Base-by-base conservation (phyloP, 1,284 basidiomycete genomes). In the Trametes versicolor region DNA sequence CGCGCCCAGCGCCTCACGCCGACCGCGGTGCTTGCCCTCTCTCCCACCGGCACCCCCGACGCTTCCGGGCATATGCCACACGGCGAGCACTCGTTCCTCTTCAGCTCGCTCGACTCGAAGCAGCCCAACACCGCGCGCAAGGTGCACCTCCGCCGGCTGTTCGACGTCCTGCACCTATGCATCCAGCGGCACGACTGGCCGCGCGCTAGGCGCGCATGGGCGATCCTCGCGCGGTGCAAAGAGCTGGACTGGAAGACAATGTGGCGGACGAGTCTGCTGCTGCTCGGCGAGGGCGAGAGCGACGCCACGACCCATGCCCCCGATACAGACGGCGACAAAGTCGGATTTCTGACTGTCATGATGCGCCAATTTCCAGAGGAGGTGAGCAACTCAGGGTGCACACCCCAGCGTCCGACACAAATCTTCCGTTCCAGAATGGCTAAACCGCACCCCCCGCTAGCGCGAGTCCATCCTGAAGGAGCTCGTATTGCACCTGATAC, bases 171-270 rank as follows among this genome's bases (percentile, higher is more conserved):
- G 17, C 88, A 95, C 59, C 78, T 94, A 47, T 90, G 85, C 71
- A 79, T 96, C 43, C 89, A 93, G 57, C 85, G 88, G 15, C 81
- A 85, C 43, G 92, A 96, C 74, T 76, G 88, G 56, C 73, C 75
- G 37, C 84, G 92, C 43, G 95, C 94, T 19, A 83, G 80, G 55
- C 83, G 87, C 66, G 92, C 92, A 10, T 97, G 94, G 93, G 80
- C 85, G 34, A 91, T 96, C 62, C 84, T 97, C 43, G 85, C 87
- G n/a, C 85, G 90, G 68, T 96, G 95, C 76, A 90, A 90, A 71
- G 95, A 96, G 79, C 81, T 95, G 10, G 80, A 91, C 70, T 95
- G 93, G 92, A 87, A 81, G 73, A 76, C 83, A 15, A 82, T 92
- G 74, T 97, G 95, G 95, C 82, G 81, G 54, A 89, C 87, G 61